These are phyloP conservation scores for Pseudomonodictys pantanalensis DNA, from an alignment of 495 filamentous ascomycete species.

Conservation along the genomic window DNA sequence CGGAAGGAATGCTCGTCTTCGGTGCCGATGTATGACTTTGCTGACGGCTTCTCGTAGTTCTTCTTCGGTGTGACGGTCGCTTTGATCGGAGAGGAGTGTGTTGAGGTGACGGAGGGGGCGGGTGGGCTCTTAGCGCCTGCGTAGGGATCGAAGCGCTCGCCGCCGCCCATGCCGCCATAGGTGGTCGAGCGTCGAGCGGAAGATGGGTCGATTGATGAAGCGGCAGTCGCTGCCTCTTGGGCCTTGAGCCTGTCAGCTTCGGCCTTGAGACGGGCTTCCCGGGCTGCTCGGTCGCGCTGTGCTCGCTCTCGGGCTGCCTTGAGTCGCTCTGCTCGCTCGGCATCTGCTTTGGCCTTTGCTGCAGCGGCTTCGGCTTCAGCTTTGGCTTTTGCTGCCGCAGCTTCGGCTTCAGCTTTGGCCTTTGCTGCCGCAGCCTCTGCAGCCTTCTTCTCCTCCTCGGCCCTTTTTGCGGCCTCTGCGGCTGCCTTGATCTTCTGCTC, in stretches of 20 bases:
- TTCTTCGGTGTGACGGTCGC: conserved; percentile 50
- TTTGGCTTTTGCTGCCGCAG: conserved; percentile 1
- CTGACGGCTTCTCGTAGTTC: conserved; percentile 57
- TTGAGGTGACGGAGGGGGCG: conserved; percentile 39
- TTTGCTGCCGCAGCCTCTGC: conserved; percentile 22
- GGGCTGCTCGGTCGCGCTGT: conserved; percentile 22
- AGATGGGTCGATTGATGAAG: conserved; percentile 23
- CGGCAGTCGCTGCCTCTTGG: neutral
- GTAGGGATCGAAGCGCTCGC: conserved; percentile 34
- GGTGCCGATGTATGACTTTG: conserved; percentile 63
- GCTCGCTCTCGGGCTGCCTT: conserved; percentile 30
- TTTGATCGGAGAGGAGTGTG: conserved; percentile 33
- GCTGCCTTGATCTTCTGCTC: conserved; percentile 49
- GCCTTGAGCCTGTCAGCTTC: conserved; percentile 20
- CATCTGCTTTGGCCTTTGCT: conserved; percentile 28
- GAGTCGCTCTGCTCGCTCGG: conserved; percentile 24
- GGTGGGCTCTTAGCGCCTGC: conserved; percentile 36
- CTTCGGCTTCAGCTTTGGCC: conserved; percentile 26
- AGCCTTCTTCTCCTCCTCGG: conserved; percentile 43
- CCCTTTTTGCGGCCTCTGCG: conserved; percentile 41
- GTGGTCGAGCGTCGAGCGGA: conserved; percentile 34
- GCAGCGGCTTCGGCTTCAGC: conserved; percentile 3
- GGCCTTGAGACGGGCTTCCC: conserved; percentile 27
- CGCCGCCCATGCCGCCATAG: conserved; percentile 33
- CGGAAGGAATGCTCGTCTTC: conserved; percentile 68